phyloP scores from a whole-genome alignment of 352 stramenopile species.

The Pythium folliculosum region DNA sequence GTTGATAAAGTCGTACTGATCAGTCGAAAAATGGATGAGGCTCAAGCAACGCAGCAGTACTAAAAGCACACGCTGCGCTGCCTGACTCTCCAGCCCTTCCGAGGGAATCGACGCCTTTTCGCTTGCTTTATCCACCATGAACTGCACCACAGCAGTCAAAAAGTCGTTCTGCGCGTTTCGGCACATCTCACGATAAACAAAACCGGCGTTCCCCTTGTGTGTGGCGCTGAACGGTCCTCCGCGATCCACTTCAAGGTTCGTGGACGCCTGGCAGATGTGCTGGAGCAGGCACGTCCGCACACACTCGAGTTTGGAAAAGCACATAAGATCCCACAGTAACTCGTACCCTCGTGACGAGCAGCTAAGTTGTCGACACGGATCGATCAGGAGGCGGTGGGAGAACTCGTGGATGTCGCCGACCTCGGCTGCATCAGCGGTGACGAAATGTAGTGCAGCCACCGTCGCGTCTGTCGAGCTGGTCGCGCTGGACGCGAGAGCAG shows the following conservation, averaged over 20 bases:
- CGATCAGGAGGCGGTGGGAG: slow-evolving; percentile 14
- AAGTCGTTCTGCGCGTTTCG: slow-evolving; percentile 24
- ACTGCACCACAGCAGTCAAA: slow-evolving; percentile 5
- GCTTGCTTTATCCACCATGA: slow-evolving; percentile 13
- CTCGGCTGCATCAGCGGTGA: slow-evolving; percentile 18
- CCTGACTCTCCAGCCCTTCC: not conserved
- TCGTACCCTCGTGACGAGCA: slow-evolving; percentile 27
- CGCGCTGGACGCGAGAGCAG: not conserved
- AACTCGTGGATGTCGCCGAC: slow-evolving; percentile 17
- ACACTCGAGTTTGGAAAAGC: slow-evolving; percentile 1
- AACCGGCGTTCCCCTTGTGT: not conserved
- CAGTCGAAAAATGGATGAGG: slow-evolving; percentile 12
- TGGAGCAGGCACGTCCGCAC: slow-evolving; percentile 12
- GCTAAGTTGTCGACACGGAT: slow-evolving; percentile 21
- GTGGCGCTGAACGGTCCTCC: not conserved
- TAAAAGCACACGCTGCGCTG: slow-evolving; percentile 4
- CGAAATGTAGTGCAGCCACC: slow-evolving; percentile 21
- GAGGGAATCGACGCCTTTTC: not conserved
- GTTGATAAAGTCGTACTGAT: slow-evolving; percentile 33
- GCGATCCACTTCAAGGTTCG: not conserved
- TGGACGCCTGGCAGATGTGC: slow-evolving; percentile 4
- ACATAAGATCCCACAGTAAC: slow-evolving; percentile 16
- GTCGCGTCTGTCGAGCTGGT: not conserved
- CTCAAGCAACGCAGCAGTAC: slow-evolving; percentile 18
- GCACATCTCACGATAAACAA: slow-evolving; percentile 19